These are phyloP conservation scores for Colletotrichum lupini DNA, from an alignment of 2,329 filamentous ascomycete species.

Conservation along the genomic window DNA sequence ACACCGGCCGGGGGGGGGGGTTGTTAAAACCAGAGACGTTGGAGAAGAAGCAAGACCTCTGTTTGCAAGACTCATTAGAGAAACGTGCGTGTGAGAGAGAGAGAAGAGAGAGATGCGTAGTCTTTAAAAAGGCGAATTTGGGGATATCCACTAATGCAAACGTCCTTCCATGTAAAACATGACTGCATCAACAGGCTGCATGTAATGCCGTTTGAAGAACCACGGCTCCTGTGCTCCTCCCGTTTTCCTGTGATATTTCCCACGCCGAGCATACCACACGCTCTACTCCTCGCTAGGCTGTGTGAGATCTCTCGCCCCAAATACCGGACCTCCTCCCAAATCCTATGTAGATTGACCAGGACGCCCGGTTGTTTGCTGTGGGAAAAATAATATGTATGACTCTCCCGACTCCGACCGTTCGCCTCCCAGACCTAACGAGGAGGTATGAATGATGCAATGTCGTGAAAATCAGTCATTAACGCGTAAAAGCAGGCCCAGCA, in stretches of 20 bases:
- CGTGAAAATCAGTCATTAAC: background rate
- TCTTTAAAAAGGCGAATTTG: conserved; percentile 12
- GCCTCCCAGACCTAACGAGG: background rate
- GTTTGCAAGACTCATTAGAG: no score
- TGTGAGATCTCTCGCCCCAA: no score
- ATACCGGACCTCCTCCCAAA: no score
- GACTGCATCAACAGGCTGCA: background rate
- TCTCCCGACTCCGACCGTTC: conserved; percentile 4
- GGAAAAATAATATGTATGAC: background rate
- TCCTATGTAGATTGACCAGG: no score
- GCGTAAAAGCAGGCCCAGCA: background rate
- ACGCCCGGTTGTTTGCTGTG: background rate
- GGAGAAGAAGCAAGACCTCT: background rate
- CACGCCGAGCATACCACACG: background rate
- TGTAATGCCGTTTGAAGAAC: background rate
- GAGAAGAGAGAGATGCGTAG: background rate
- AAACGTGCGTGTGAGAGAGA: background rate
- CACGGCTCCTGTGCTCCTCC: background rate
- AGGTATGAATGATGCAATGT: conserved; percentile 11
- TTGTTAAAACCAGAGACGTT: background rate
- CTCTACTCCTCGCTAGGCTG: background rate
- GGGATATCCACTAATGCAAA: conserved; percentile 31
- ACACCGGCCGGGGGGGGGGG: no score
- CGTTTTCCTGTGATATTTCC: background rate
- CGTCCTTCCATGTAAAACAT: background rate